Conservation (phyloP, 148 eudicot genomes). For the Chenopodium album region DNA sequence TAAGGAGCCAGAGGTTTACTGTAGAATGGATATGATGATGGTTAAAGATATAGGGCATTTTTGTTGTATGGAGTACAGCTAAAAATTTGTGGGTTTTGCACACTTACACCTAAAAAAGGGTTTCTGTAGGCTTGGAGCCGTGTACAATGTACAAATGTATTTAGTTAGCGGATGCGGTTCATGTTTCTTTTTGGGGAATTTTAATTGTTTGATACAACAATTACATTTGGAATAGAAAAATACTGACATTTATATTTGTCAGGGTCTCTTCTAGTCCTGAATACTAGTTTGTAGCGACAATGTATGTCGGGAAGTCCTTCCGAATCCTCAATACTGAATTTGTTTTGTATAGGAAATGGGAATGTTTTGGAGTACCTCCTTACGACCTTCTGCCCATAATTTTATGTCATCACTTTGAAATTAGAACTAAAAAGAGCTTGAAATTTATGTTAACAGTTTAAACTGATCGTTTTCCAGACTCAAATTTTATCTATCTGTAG, state of each 20-base stretch:
- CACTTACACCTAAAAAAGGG: background rate
- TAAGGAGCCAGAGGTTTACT: background rate
- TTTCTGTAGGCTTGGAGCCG: conserved; percentile 10
- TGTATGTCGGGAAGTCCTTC: too few species aligned
- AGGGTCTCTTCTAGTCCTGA: background rate
- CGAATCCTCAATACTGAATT: too few species aligned
- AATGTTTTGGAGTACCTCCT: too few species aligned
- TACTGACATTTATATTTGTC: background rate
- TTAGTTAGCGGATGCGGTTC: conserved; percentile 17
- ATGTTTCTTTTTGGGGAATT: background rate
- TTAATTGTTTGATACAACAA: background rate
- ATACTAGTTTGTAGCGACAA: too few species aligned
- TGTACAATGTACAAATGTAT: conserved; percentile 31
- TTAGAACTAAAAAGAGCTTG: too few species aligned
- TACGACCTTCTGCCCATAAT: too few species aligned
- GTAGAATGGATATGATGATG: background rate
- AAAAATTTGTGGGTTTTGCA: conserved; percentile 18
- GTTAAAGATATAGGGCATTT: conserved; percentile 3
- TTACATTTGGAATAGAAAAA: conserved; percentile 1
- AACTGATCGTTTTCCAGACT: too few species aligned
- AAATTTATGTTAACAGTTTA: too few species aligned
- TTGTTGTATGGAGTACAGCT: conserved; percentile 23
- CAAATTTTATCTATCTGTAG: too few species aligned
- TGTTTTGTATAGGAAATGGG: too few species aligned
- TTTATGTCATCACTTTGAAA: too few species aligned